Conservation (phyloP, 2,329 filamentous ascomycete genomes). For the Pseudogymnoascus sp. region DNA sequence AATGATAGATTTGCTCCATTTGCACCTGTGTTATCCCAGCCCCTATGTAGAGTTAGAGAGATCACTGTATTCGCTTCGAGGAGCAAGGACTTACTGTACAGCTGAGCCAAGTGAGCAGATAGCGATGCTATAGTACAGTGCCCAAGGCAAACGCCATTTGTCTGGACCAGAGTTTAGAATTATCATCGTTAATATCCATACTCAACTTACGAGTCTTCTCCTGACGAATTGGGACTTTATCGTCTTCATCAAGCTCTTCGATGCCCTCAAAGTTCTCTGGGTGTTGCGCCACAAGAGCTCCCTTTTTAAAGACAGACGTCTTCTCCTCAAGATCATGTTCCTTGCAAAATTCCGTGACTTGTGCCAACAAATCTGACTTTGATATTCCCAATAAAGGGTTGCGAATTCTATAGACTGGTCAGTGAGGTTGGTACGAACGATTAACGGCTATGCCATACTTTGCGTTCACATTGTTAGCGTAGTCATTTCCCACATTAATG, state of each 20-base stretch:
- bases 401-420: not conserved
- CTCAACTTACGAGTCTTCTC: constrained; percentile 8
- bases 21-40: constrained; percentile 36
- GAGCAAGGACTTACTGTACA: constrained; percentile 34
- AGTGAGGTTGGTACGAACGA: not conserved
- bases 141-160: constrained; percentile 54
- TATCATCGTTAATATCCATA: not conserved
- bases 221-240: not conserved
- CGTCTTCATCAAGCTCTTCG: not conserved
- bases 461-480: constrained; percentile 27
- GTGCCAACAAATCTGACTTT: constrained; percentile 38
- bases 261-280: not conserved
- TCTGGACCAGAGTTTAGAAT: constrained; percentile 53
- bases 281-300: constrained; percentile 44
- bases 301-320: constrained; percentile 47
- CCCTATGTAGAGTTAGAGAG: constrained; percentile 10
- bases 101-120: constrained; percentile 61
- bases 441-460: constrained; percentile 16
- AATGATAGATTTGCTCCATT: constrained; percentile 42
- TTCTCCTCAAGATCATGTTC: constrained; percentile 48
- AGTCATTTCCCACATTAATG: constrained; percentile 14
- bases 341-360: constrained; percentile 36
- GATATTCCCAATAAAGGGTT: constrained; percentile 41
- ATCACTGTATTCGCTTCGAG: not conserved
- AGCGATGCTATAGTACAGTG: constrained; percentile 55